Evolutionary conservation across 768 basidiomycete species (phyloP), one percentile per base, ranked within the genome.

Genomic region (Gyrodon lividus): DNA sequence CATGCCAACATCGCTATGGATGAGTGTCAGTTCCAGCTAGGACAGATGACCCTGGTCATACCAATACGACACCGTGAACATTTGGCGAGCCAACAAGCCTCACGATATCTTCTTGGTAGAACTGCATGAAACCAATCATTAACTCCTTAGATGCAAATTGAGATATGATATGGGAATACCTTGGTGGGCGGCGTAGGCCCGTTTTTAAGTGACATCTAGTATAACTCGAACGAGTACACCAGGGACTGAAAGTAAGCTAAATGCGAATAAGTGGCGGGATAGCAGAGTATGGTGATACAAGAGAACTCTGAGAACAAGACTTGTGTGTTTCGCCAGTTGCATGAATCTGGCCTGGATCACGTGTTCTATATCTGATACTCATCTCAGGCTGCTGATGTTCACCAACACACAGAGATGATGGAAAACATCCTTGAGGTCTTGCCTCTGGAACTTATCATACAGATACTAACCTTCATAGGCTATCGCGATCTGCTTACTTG

Each of bases 1-100:
- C 90, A 55, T 90, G 86, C 92, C 92, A 94, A 61, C 86, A 90
- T 70, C 89, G 82, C 92, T 94, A 64, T 8, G 46, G 34, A n/a
- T 38, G 46, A 6, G 4, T 31, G 43, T 63, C 51, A 56, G 57
- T 33, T 24, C 35, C 43, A 33, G 28, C 46, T 26, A 44, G 12
- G 51, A 56, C 20, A 51, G 19, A 26, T 19, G 22, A 37, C 24
- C 26, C 20, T 49, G 19, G 43, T 59, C 74, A 53, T 65, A 89
- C 90, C 70, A 91, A 67, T 43, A 92, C 84, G 55, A 89, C 74
- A 24, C 81, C 89, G 59, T 77, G 72, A 23, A 73, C 64, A 45
- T 67, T 63, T 1, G 79, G 72, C 28, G 73, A 58, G 8, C 59
- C 64, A 20, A 73, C 67, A 54, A 72, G 74, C 56, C 76, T 75